Evolutionary conservation across 305 asterid species (phyloP).

Genomic region (Withania somnifera): DNA sequence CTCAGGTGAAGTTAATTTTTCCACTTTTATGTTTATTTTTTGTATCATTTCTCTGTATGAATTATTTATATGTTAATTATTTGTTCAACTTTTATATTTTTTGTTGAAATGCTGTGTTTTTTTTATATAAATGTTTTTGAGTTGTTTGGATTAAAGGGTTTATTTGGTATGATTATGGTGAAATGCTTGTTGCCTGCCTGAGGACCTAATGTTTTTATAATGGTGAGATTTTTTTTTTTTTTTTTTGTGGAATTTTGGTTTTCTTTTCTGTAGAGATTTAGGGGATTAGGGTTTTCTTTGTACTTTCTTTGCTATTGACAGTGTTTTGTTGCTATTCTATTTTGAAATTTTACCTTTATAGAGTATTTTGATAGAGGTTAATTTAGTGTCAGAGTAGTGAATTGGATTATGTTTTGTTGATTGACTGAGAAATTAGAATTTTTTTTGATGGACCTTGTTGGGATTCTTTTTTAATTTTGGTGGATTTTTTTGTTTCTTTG

Average conservation of each 20-base stretch:
- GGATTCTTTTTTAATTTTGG: neutral
- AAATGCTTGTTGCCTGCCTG: neutral
- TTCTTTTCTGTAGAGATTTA: neutral
- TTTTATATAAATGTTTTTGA: neutral
- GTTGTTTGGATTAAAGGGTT: neutral
- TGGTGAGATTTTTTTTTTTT: neutral
- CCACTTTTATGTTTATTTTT: neutral
- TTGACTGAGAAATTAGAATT: neutral
- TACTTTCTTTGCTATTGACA: neutral
- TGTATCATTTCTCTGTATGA: neutral
- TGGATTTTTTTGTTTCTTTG: neutral
- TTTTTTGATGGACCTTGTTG: neutral
- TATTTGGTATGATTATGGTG: neutral
- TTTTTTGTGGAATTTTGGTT: neutral
- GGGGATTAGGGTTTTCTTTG: neutral
- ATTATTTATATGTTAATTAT: neutral
- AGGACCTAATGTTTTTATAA: neutral
- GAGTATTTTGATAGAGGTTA: too few relatives aligned
- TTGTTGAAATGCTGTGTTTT: neutral
- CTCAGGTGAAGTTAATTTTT: constrained; percentile 17
- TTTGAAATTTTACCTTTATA: neutral
- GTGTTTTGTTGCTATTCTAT: neutral
- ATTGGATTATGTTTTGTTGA: neutral
- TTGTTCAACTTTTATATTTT: neutral
- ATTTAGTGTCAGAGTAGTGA: too few relatives aligned